These are phyloP conservation scores for Heterobasidion parviporum DNA, from an alignment of 1,284 basidiomycete species.

Conservation along the genomic window DNA sequence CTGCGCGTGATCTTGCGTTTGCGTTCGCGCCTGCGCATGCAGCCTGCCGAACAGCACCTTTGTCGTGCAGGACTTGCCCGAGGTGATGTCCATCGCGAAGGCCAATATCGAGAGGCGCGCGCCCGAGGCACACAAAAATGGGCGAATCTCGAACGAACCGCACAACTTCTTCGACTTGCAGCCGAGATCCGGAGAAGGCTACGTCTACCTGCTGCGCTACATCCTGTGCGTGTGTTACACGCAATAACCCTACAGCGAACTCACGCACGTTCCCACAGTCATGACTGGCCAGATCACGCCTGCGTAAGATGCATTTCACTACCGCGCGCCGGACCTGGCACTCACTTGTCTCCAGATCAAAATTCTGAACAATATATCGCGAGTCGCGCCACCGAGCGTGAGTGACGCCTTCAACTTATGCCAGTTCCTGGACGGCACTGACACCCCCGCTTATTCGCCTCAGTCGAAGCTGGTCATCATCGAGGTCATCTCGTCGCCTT, in stretches of 20 bases:
- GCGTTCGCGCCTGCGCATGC: not conserved
- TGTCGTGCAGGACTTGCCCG: conserved; percentile 10
- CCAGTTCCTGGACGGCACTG: not conserved
- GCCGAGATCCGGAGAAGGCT: conserved; percentile 5
- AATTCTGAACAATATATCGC: conserved; percentile 7
- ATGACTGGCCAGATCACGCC: conserved; percentile 10
- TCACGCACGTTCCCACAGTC: not conserved
- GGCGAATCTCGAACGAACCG: conserved; percentile 5
- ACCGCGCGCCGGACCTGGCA: no score
- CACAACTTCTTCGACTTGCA: conserved; percentile 12
- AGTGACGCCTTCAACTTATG: not conserved
- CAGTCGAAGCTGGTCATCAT: conserved; percentile 9
- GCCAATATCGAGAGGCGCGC: conserved; percentile 3
- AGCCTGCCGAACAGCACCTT: conserved; percentile 10
- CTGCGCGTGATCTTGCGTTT: not conserved
- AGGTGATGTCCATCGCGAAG: conserved; percentile 7
- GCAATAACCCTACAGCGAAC: no score
- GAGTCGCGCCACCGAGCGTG: conserved; percentile 5
- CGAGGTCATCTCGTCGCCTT: conserved; percentile 6
- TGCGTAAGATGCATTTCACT: conserved; percentile 5
- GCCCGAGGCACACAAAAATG: not conserved
- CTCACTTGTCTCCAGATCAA: not conserved
- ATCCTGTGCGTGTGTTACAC: conserved; percentile 8
- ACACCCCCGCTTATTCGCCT: not conserved
- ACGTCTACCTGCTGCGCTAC: conserved; percentile 11